These are phyloP conservation scores for Nepenthes mirabilis DNA, from an alignment of 148 eudicot genomes.

Conservation along the genomic window DNA sequence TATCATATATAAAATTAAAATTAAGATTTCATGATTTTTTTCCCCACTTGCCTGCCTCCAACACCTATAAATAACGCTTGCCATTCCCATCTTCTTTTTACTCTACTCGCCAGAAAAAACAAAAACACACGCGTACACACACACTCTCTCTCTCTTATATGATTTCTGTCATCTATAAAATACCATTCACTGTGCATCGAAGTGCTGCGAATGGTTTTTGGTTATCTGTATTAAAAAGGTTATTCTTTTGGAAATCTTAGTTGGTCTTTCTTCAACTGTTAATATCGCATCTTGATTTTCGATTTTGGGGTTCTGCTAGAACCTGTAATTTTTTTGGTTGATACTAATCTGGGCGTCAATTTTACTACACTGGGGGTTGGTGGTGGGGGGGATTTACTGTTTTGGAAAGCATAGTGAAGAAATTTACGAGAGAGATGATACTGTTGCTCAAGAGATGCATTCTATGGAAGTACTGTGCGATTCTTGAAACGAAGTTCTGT, in stretches of 20 bases:
- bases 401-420: conserved; percentile 5
- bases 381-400: conserved; percentile 14
- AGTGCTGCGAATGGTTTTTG: conserved; percentile 8
- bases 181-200: not conserved
- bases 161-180: not conserved
- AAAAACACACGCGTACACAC: conserved; percentile 21
- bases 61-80: conserved; percentile 13
- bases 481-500: conserved; percentile 49
- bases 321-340: not conserved
- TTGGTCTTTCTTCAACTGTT: not conserved
- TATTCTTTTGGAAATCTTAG: conserved; percentile 8
- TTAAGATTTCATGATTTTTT: not conserved
- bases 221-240: conserved; percentile 13
- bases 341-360: not conserved
- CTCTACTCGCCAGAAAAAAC: no score
- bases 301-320: not conserved
- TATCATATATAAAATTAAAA: no score
- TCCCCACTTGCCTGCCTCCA: conserved; percentile 17
- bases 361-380: not conserved
- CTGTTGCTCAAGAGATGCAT: conserved; percentile 39
- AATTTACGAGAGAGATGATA: conserved; percentile 33
- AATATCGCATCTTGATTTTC: not conserved
- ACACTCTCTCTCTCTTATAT: not conserved
- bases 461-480: conserved; percentile 35
- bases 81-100: no score